Evolutionary conservation across 2,329 filamentous ascomycete species (phyloP).

Genomic region (Aaosphaeria pasadenensis): DNA sequence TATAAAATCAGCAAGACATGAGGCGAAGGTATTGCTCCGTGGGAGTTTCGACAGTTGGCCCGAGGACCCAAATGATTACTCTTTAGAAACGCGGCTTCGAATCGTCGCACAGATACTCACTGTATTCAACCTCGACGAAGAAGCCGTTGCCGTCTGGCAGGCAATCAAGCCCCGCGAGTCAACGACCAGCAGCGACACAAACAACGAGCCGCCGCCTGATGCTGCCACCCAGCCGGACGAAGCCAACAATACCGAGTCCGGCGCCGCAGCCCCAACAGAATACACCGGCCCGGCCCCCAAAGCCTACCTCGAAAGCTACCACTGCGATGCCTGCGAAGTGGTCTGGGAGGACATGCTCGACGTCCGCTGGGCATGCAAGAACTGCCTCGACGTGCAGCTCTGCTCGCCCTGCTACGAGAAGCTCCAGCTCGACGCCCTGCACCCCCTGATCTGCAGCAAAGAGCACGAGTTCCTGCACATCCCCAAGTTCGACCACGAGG

Average conservation of each 20-base stretch:
- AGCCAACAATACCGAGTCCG: not conserved
- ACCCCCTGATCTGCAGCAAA: conserved; percentile 6
- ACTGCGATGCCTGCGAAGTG: not conserved
- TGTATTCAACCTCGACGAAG: conserved; percentile 5
- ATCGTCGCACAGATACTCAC: conserved; percentile 6
- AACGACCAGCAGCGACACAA: not conserved
- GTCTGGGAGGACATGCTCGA: conserved; percentile 2
- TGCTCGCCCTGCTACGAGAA: conserved; percentile 8
- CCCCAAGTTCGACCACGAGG: conserved; percentile 1
- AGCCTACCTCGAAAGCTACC: not conserved
- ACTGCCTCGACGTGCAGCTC: conserved; percentile 7
- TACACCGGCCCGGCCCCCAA: not conserved
- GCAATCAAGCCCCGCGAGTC: conserved; percentile 1
- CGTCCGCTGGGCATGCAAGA: conserved; percentile 6
- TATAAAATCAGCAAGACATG: no score
- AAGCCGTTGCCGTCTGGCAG: conserved; percentile 11
- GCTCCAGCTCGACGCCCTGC: not conserved
- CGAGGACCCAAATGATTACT: conserved; percentile 1
- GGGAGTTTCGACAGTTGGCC: conserved; percentile 6
- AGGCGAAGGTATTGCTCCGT: not conserved
- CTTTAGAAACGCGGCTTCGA: conserved; percentile 2
- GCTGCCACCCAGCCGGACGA: not conserved
- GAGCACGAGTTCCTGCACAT: conserved; percentile 7
- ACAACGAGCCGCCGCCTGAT: not conserved
- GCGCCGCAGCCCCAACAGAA: not conserved